Percentiles rank a stretch among this genome's conserved stretches.
phyloP scores from a whole-genome alignment of 345 rosid genomes.

The Garcia nutans region DNA sequence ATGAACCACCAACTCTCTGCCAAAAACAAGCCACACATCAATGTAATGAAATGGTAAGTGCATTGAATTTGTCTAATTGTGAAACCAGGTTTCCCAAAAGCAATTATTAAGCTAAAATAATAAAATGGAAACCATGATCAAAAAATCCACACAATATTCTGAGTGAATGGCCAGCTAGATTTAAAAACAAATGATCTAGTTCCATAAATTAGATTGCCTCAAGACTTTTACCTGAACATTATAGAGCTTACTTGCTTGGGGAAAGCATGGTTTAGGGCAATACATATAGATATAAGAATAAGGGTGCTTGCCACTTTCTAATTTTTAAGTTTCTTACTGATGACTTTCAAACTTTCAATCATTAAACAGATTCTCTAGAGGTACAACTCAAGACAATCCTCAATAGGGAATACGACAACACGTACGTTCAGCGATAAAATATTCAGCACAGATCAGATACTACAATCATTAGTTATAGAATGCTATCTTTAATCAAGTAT shows the following conservation, averaged over 20 bases:
- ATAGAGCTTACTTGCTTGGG: neutral
- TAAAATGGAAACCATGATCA: neutral
- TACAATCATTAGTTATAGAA: neutral
- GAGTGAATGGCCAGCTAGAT: neutral
- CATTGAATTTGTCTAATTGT: neutral
- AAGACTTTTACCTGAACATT: neutral
- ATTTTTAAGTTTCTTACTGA: neutral
- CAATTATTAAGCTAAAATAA: neutral
- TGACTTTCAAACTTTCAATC: neutral
- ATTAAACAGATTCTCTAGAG: neutral
- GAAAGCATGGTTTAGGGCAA: neutral
- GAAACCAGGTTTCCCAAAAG: too few relatives aligned
- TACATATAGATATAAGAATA: too few relatives aligned
- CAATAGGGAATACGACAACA: neutral
- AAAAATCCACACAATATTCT: neutral
- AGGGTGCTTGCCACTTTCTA: neutral
- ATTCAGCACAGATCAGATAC: neutral
- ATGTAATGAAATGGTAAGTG: neutral
- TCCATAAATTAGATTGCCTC: neutral
- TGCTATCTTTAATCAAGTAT: neutral
- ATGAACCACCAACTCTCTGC: slow-evolving; percentile 84
- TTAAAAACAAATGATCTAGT: neutral
- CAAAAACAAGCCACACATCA: slow-evolving; percentile 19
- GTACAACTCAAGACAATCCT: neutral
- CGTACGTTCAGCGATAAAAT: neutral